Evolutionary conservation across 306 rosid species (phyloP), one percentile per base, ranked within the genome.

Genomic region (Delonix regia): DNA sequence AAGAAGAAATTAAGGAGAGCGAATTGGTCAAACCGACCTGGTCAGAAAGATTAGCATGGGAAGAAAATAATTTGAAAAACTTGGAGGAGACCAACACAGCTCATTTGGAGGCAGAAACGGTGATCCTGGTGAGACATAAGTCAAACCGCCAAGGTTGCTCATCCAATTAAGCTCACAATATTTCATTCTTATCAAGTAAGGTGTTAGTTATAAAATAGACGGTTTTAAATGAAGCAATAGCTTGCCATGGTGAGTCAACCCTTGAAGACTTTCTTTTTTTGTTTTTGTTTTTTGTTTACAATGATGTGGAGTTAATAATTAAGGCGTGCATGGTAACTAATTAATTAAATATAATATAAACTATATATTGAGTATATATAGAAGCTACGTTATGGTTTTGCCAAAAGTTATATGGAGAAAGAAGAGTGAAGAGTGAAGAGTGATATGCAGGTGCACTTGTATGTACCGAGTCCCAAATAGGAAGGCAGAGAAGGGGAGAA

Each of bases 1-100:
- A 30, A 30, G 1, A 30, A 30, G 1, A 30, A 30, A 1, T 42
- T 10, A 15, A 12, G 14, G 41, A 59, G 47, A 8, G 19, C 30
- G 22, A 2, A 71, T 21, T 80, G 81, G 89, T 89, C 93, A 91
- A 89, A 87, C 93, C 92, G 92, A 83, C 91, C 63, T 15, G 77
- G 80, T 76, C 83, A 78, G 65, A 78, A 77, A 64, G 78, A 57
- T 39, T 45, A 30, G 12, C 36, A 63, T 79, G 77, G 71, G 28
- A 66, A 53, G 79, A 64, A 65, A 42, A 60, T 33, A 57, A 72
- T 41, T 19, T 27, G 61, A 65, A 38, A 44, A 69, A 73, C n/a
- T 47, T 14, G 41, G 51, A 19, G 55, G 66, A 52, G 67, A 63
- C 30, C 25, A 73, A 75, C 89, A 80, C 82, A 83, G 89, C 86